phyloP scores from a whole-genome alignment of 2,329 filamentous ascomycete genomes.

The Hymenoscyphus albidus region DNA sequence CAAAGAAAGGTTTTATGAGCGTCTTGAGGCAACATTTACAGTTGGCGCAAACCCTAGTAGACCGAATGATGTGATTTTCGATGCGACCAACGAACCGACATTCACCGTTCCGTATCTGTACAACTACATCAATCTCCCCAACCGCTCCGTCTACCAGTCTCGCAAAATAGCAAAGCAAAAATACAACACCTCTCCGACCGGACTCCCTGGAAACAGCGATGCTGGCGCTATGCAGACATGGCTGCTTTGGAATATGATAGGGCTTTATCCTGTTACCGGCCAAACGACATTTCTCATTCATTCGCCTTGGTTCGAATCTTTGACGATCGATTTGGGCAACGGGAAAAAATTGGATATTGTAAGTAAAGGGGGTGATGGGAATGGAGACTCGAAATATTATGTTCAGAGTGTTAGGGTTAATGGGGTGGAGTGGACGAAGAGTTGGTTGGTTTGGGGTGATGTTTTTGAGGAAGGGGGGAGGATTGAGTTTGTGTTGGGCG shows the following conservation, averaged over 20 bases:
- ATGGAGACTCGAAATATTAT: conserved; percentile 47
- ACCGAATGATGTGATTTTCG: conserved; percentile 55
- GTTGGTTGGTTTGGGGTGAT: conserved; percentile 64
- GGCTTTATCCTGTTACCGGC: conserved; percentile 63
- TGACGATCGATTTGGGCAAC: conserved; percentile 55
- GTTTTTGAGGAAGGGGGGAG: conserved; percentile 61
- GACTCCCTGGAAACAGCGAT: conserved; percentile 67
- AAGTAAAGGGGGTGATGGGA: conserved; percentile 45
- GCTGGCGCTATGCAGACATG: conserved; percentile 71
- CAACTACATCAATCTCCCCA: conserved; percentile 61
- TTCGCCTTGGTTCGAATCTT: conserved; percentile 58
- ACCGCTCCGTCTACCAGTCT: conserved; percentile 55
- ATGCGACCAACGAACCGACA: conserved; percentile 40
- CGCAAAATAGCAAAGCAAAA: conserved; percentile 56
- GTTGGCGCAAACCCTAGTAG: conserved; percentile 42
- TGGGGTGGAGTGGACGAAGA: conserved; percentile 56
- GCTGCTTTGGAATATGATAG: conserved; percentile 66
- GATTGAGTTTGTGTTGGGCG: conserved; percentile 61
- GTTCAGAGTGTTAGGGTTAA: conserved; percentile 66
- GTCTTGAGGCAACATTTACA: conserved; percentile 50
- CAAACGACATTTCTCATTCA: conserved; percentile 65
- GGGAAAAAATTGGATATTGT: conserved; percentile 54
- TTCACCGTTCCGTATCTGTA: conserved; percentile 68
- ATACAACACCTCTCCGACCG: conserved; percentile 51
- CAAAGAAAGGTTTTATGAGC: conserved; percentile 42